phyloP scores from a whole-genome alignment of 768 basidiomycete genomes.

The Exidia glandulosa region DNA sequence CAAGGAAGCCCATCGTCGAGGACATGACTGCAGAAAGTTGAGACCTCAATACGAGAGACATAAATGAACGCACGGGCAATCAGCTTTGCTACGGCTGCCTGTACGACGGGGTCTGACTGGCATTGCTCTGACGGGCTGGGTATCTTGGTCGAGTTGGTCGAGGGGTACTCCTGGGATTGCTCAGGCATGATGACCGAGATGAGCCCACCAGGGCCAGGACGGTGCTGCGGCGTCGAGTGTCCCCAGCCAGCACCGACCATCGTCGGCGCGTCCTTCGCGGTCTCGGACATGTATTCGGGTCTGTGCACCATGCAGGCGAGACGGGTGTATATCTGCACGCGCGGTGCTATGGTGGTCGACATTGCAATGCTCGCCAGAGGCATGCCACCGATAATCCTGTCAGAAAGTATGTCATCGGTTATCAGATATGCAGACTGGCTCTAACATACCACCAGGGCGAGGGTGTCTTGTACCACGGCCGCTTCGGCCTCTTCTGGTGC shows the following conservation, averaged over 20 bases:
- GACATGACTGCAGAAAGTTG: constrained; percentile 38
- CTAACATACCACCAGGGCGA: constrained; percentile 57
- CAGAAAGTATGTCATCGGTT: not conserved
- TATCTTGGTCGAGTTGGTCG: not conserved
- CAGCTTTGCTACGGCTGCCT: constrained; percentile 59
- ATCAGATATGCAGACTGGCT: too few species aligned
- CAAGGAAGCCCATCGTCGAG: constrained; percentile 56
- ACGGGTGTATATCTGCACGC: constrained; percentile 59
- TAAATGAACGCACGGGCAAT: constrained; percentile 50
- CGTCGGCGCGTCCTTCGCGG: constrained; percentile 6
- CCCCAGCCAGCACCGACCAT: not conserved
- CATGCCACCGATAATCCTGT: constrained; percentile 46
- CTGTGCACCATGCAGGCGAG: constrained; percentile 60
- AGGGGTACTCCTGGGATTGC: not conserved
- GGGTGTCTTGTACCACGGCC: constrained; percentile 69
- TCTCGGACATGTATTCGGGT: constrained; percentile 34
- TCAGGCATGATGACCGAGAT: too few species aligned
- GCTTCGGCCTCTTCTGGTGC: constrained; percentile 5
- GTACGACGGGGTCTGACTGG: constrained; percentile 58
- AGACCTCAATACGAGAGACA: not conserved
- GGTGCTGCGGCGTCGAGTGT: not conserved
- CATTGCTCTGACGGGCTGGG: constrained; percentile 28
- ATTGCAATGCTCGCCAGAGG: constrained; percentile 46
- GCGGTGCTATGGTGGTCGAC: constrained; percentile 52
- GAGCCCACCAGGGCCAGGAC: too few species aligned